A percentile compares a stretch with the other conserved stretches of the same genome.
Conservation (phyloP, 371 early-diverging fungal genomes). For the Smittium mucronatum region DNA sequence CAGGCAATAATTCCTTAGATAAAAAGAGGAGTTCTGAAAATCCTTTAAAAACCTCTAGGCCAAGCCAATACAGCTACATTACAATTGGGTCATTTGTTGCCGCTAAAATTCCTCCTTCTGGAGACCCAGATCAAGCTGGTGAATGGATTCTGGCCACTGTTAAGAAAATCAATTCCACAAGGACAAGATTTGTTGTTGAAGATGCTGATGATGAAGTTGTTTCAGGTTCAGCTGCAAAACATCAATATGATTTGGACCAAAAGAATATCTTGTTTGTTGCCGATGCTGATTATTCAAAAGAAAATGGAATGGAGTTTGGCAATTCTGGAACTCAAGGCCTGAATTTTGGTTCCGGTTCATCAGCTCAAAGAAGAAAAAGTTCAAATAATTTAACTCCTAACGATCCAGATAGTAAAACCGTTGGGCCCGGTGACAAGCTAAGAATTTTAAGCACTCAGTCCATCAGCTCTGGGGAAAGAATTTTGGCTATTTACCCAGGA, state of each 20-base stretch:
- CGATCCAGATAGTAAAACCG: background rate
- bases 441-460: background rate
- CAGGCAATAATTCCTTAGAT: background rate
- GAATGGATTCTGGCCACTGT: slow-evolving; percentile 11
- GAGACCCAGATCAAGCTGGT: background rate
- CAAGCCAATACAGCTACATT: background rate
- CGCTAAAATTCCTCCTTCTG: slow-evolving; percentile 4
- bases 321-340: too few relatives aligned
- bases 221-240: background rate
- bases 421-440: slow-evolving; percentile 3
- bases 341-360: too few relatives aligned
- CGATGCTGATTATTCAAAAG: background rate
- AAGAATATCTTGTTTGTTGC: slow-evolving; percentile 8
- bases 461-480: background rate
- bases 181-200: slow-evolving; percentile 5
- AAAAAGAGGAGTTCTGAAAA: background rate
- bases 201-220: slow-evolving; percentile 5
- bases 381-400: background rate
- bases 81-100: slow-evolving; percentile 9
- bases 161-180: background rate
- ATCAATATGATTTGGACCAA: background rate
- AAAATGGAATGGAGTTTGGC: background rate
- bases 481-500: slow-evolving; percentile 7
- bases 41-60: background rate
- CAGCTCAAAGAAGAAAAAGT: background rate